Evolutionary conservation across 495 filamentous ascomycete genomes (phyloP).

Genomic region (Daldinia childiae): DNA sequence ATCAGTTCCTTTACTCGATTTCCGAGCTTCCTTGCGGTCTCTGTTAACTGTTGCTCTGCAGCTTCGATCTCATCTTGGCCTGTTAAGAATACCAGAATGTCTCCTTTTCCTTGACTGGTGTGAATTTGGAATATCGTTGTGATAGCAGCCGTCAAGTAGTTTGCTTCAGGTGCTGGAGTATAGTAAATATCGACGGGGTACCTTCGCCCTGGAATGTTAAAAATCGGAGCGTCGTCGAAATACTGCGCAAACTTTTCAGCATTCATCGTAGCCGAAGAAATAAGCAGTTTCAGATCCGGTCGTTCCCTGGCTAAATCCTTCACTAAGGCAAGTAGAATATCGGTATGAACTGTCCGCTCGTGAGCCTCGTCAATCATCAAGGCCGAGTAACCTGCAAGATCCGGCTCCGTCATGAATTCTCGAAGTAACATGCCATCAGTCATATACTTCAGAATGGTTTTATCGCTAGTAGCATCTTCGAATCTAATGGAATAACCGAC

Average conservation of each 20-base stretch:
- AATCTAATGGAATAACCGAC: slow-evolving; percentile 97
- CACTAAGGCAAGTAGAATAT: slow-evolving; percentile 88
- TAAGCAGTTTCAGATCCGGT: slow-evolving; percentile 89
- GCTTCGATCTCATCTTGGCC: slow-evolving; percentile 92
- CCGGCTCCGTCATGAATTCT: slow-evolving; percentile 91
- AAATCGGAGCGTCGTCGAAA: slow-evolving; percentile 95
- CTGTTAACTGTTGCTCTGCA: slow-evolving; percentile 80
- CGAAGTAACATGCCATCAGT: slow-evolving; percentile 96
- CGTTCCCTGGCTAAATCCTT: slow-evolving; percentile 90
- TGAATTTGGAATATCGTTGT: slow-evolving; percentile 98
- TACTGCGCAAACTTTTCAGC: slow-evolving; percentile 92
- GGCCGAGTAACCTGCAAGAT: slow-evolving; percentile 83
- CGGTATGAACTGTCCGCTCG: slow-evolving; percentile 90
- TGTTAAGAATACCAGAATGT: slow-evolving; percentile 90
- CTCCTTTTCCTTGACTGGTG: slow-evolving; percentile 83
- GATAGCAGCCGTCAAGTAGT: slow-evolving; percentile 90
- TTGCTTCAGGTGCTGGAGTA: slow-evolving; percentile 90
- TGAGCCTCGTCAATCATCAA: slow-evolving; percentile 99
- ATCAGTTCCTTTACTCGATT: slow-evolving; percentile 86
- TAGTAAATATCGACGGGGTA: slow-evolving; percentile 95
- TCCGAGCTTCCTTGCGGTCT: slow-evolving; percentile 82
- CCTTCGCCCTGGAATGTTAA: slow-evolving; percentile 91
- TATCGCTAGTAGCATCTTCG: slow-evolving; percentile 91
- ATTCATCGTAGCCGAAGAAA: slow-evolving; percentile 95
- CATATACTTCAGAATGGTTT: slow-evolving; percentile 96